A percentile compares a stretch with the other conserved stretches of the same genome.
Conservation (phyloP, 371 early-diverging fungal species). For the Mortierella sp. region DNA sequence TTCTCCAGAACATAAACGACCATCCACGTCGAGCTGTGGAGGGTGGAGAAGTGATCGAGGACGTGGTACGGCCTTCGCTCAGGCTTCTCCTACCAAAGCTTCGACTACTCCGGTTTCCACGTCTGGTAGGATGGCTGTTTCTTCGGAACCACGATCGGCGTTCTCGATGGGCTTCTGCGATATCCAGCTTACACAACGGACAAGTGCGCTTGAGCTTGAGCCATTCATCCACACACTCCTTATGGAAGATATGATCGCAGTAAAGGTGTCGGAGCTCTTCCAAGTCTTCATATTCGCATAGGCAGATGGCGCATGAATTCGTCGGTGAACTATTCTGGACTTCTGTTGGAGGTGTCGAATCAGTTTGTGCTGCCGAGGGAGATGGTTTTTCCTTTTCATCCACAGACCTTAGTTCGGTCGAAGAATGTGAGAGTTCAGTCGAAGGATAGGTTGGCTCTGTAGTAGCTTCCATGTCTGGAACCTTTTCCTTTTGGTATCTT, state of each 20-base stretch:
- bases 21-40: no score
- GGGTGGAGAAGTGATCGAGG: no score
- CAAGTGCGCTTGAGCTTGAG: conserved; percentile 58
- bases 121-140: not conserved
- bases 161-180: conserved; percentile 13
- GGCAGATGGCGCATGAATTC: conserved; percentile 66
- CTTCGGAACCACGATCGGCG: conserved; percentile 1
- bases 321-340: no score
- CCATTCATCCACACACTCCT: conserved; percentile 89
- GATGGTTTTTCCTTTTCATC: no score
- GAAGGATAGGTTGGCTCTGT: no score
- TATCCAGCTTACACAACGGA: conserved; percentile 55
- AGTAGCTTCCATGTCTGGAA: no score
- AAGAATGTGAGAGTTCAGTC: no score
- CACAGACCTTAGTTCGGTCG: no score
- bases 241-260: conserved; percentile 87
- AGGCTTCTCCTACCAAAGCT: not conserved
- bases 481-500: no score
- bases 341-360: no score
- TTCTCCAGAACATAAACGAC: no score
- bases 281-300: conserved; percentile 71
- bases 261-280: conserved; percentile 68
- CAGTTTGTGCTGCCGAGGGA: no score
- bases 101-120: not conserved
- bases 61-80: not conserved